A percentile compares a stretch with the other conserved stretches of the same genome.
Conservation (phyloP, 179 eudicot species). For the Nepenthes alata region DNA sequence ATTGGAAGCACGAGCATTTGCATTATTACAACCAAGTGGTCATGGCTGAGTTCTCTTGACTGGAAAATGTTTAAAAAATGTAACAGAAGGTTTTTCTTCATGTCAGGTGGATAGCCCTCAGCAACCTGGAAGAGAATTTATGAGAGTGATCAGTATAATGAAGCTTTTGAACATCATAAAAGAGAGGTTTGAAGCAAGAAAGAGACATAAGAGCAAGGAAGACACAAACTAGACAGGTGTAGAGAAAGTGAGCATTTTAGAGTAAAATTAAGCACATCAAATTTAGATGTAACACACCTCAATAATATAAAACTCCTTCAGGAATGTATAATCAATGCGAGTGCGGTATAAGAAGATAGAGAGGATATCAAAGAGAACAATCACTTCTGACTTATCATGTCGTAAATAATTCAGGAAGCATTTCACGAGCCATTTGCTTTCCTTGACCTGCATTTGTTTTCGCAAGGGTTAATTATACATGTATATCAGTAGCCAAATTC, state of each 20-base stretch:
- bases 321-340: slow-evolving; percentile 89
- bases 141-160: background rate
- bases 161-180: background rate
- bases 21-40: slow-evolving; percentile 86
- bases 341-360: slow-evolving; percentile 76
- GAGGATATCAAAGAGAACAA: slow-evolving; percentile 81
- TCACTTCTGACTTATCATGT: slow-evolving; percentile 85
- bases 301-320: slow-evolving; percentile 88
- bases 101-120: slow-evolving; percentile 77
- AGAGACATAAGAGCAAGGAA: too few relatives aligned
- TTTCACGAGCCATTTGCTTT: slow-evolving; percentile 99
- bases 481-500: background rate
- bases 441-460: slow-evolving; percentile 66
- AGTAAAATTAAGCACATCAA: background rate
- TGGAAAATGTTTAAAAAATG: slow-evolving; percentile 90
- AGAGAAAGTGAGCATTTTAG: background rate
- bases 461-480: background rate
- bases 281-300: slow-evolving; percentile 43
- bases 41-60: slow-evolving; percentile 71
- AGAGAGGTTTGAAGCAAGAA: too few relatives aligned
- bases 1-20: slow-evolving; percentile 99
- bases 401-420: slow-evolving; percentile 93
- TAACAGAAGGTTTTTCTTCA: slow-evolving; percentile 82
- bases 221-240: too few relatives aligned
- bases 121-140: slow-evolving; percentile 50